Evolutionary conservation across 331 rosid species (phyloP).

Genomic region (Quercus lobata): DNA sequence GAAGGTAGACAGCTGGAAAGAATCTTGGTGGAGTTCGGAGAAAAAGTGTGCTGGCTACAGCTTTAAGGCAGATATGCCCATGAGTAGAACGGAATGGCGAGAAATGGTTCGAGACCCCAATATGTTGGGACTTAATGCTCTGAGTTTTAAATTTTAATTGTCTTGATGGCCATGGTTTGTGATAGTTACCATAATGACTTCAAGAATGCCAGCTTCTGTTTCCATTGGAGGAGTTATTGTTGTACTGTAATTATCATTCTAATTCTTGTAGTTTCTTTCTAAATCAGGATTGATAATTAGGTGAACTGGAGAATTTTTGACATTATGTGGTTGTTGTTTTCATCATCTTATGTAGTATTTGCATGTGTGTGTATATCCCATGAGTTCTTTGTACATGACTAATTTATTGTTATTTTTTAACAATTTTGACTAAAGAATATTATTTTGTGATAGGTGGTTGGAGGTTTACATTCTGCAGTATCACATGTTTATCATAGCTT

Average conservation of each 20-base stretch:
- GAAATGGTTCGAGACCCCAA: neutral
- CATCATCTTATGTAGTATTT: neutral
- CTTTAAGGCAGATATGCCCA: neutral
- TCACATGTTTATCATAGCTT: conserved; percentile 34
- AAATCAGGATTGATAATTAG: neutral
- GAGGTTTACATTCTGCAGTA: conserved; percentile 40
- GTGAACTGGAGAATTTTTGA: neutral
- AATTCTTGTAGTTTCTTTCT: neutral
- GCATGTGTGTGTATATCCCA: neutral
- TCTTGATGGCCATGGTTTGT: neutral
- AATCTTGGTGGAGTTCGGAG: neutral
- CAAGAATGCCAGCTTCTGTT: neutral
- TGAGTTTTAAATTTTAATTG: neutral
- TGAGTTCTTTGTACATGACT: neutral
- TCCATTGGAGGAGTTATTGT: neutral
- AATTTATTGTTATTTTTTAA: conserved; percentile 5
- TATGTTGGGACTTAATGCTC: neutral
- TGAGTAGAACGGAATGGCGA: neutral
- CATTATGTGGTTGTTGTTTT: neutral
- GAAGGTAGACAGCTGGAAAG: neutral
- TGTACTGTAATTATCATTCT: neutral
- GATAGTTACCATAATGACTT: neutral
- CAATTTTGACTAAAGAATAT: conserved; percentile 22
- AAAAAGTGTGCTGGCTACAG: neutral
- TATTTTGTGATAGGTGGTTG: conserved; percentile 57